Base-by-base conservation (phyloP, 2,329 filamentous ascomycete species). In the Fonsecaea nubica region DNA sequence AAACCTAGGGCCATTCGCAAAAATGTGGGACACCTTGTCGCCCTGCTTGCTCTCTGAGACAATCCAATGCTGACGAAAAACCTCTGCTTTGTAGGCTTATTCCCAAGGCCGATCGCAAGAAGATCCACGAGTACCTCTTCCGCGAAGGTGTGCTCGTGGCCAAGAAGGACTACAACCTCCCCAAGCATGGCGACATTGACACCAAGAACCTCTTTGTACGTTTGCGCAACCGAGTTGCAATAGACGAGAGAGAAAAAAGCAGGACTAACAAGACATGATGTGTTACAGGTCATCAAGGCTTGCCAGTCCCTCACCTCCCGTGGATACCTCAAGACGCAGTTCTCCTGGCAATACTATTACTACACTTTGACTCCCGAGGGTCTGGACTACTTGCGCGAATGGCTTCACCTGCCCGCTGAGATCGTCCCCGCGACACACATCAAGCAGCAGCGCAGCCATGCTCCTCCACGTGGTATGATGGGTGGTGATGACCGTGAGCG, bases 321-420 rank as follows among this genome's bases (percentile, higher is more conserved):
- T 82, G 94, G 94, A 82, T 98, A 92, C 85, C 89, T 99, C 86
- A 99, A 99, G 92, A 99, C 95, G 78, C 95, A 96, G 85, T 99
- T 99, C 91, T 97, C 93, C 75, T 97, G 93, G 93, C 93, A 97
- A 86, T 97, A 93, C 89, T 97, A 98, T 91, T 99, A 99, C 92
- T 99, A 99, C 90, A 97, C 95, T 84, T 90, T 99, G 84, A 97
- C 94, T 82, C 92, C 93, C 80, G 93, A 98, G 89, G 95, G 95
- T 86, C 94, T 99, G 82, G 94, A 98, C 87, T 99, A 99, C 89
- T 93, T 99, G 83, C 94, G 95, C 82, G 95, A 99, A 88, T 99
- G 95, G 95, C 93, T 99, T 78, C 95, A 99, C 86, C 91, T 99
- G 78, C 95, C 95, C 79, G 93, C 95, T 81, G 95, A 99, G 90